These are phyloP conservation scores for Neonectria hederae DNA, from an alignment of 2,329 filamentous ascomycete genomes.

Conservation along the genomic window DNA sequence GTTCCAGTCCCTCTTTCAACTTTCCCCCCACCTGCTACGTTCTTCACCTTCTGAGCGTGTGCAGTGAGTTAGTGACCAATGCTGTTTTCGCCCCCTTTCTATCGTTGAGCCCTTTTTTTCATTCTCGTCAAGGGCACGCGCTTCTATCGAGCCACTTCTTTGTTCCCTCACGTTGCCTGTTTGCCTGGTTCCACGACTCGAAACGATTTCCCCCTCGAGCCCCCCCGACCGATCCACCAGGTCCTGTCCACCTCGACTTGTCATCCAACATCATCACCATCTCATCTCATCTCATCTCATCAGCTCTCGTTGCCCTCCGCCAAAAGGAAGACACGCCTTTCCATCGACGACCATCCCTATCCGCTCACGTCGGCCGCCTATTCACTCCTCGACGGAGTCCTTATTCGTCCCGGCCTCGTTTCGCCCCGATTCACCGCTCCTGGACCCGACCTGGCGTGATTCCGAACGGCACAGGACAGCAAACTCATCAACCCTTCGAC, in stretches of 20 bases:
- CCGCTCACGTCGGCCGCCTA: conserved; percentile 1
- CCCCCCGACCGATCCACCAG: conserved; percentile 24
- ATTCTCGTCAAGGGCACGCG: conserved; percentile 25
- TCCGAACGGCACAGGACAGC: conserved; percentile 8
- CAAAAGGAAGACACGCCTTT: conserved; percentile 18
- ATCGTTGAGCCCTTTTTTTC: conserved; percentile 30
- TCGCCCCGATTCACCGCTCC: conserved; percentile 14
- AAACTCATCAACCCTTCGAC: conserved; percentile 13
- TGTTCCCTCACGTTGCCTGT: conserved; percentile 24
- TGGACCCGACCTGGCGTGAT: conserved; percentile 15
- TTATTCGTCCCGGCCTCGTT: neutral
- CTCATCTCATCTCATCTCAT: neutral
- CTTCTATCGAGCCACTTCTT: conserved; percentile 29
- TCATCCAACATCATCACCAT: neutral
- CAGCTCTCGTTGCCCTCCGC: conserved; percentile 16
- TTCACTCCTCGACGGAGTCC: conserved; percentile 14
- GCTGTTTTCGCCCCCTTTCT: conserved; percentile 34
- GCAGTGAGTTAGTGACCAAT: conserved; percentile 34
- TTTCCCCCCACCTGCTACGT: conserved; percentile 43
- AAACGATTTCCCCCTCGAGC: conserved; percentile 22
- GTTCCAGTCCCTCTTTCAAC: conserved; percentile 54
- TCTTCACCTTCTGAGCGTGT: conserved; percentile 32
- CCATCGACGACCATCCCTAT: conserved; percentile 22
- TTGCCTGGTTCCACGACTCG: conserved; percentile 29
- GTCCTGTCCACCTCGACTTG: conserved; percentile 16